Base-by-base conservation (phyloP, 306 rosid genomes). In the Datisca glomerata region DNA sequence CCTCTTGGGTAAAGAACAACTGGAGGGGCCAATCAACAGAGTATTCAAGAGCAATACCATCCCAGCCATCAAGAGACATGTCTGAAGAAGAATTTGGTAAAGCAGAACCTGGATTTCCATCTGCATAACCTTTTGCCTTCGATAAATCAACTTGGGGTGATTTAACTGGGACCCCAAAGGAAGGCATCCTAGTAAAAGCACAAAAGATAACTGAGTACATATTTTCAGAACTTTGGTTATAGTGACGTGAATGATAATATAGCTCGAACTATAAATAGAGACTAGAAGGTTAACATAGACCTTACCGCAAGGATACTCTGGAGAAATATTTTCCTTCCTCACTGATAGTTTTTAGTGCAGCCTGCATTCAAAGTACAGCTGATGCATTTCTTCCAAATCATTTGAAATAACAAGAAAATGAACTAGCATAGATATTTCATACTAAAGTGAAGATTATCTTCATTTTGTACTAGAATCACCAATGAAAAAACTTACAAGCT, bases 21-120 rank as follows among this genome's bases (percentile, higher is more conserved):
- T 89, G 96, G 59, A 84, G 67, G 40, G 98, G 98, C 96, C 98
- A 89, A 78, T 84, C 96, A 61, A 89, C 71, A 17, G 81, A 70
- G 75, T 89, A 89, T 71, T 78, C 94, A 37, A 89, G 93, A 43
- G 96, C 79, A 60, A 89, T 81, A 39, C 91, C 80, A 75, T 89
- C 94, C 98, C 98, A 89, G 41, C 98, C 85, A 61, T 84, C 96
- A 45, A 75, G 66, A 45, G 75, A 68, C 68, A 66, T 54, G 54
- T 89, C 92, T 47, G 84, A 65, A 61, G 78, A 68, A 62, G 75
- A 57, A 59, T 37, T 68, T 47, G 80, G 66, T 53, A 69, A 49
- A 21, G 76, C 61, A 56, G 71, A 61, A 53, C 68, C 68, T 35
- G 64, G 56, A 41, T 55, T 66, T 19, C 69, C 73, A 56, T 79